Conservation (phyloP, 345 rosid species). For the Heritiera fomes region DNA sequence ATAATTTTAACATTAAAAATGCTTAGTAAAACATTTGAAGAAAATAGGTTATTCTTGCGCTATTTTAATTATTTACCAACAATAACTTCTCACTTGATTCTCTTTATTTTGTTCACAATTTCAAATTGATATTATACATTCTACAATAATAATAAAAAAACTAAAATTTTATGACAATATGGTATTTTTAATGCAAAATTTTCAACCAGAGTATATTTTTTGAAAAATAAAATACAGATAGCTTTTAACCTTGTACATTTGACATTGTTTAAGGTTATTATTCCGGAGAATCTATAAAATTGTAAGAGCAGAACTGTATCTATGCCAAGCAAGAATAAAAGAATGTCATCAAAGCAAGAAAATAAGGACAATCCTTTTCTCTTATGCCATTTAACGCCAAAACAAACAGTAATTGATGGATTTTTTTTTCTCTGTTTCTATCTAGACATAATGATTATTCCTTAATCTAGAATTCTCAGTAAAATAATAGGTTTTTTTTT, state of each 20-base stretch:
- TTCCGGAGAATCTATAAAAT: background rate
- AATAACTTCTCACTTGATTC: background rate
- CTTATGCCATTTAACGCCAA: slow-evolving; percentile 17
- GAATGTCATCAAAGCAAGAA: slow-evolving; percentile 28
- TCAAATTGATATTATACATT: background rate
- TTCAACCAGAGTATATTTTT: background rate
- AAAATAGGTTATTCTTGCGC: no score
- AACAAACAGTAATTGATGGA: slow-evolving; percentile 1
- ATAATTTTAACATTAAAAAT: no score
- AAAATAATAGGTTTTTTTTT: no score
- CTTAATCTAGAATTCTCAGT: slow-evolving; percentile 8
- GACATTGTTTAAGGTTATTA: background rate
- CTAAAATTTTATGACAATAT: background rate
- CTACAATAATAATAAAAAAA: background rate
- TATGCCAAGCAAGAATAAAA: background rate
- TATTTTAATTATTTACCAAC: background rate
- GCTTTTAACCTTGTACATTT: slow-evolving; percentile 4
- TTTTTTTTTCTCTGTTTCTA: background rate
- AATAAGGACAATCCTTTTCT: slow-evolving; percentile 13
- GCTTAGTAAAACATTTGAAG: background rate
- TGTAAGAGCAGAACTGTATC: background rate
- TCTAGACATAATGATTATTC: slow-evolving; percentile 14
- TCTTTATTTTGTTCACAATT: background rate
- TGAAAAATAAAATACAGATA: background rate
- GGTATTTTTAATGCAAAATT: background rate